Conservation (phyloP, 371 early-diverging fungal genomes). For the Lichtheimia corymbifera region DNA sequence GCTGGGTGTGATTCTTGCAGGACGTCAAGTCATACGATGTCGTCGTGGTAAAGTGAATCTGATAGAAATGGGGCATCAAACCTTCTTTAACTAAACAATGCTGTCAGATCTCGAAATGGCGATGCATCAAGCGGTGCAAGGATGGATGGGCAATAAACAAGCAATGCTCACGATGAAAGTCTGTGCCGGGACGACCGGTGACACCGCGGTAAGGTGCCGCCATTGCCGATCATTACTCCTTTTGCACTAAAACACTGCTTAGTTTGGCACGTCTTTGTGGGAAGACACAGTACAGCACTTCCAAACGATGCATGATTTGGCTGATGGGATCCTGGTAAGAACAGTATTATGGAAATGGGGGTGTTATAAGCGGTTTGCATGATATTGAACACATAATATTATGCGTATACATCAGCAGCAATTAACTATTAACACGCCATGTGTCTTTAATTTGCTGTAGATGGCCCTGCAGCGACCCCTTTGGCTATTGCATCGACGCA, state of each 20-base stretch:
- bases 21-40: slow-evolving; percentile 10
- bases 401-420: not conserved
- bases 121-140: slow-evolving; percentile 2
- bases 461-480: slow-evolving; percentile 37
- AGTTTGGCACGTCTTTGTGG: slow-evolving; percentile 8
- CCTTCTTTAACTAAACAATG: not conserved
- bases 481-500: slow-evolving; percentile 23
- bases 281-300: slow-evolving; percentile 15
- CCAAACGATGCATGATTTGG: slow-evolving; percentile 24
- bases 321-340: slow-evolving; percentile 40
- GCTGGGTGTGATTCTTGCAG: slow-evolving; percentile 3
- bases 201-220: slow-evolving; percentile 20
- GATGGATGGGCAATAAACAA: not conserved
- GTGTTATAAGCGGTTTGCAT: too few species aligned
- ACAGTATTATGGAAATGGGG: too few species aligned
- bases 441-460: slow-evolving; percentile 16
- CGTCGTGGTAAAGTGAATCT: slow-evolving; percentile 23
- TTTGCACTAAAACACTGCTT: not conserved
- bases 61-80: not conserved
- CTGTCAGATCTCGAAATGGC: slow-evolving; percentile 1
- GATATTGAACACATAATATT: too few species aligned
- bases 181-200: slow-evolving; percentile 25
- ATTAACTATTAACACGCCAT: not conserved
- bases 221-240: slow-evolving; percentile 9
- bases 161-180: slow-evolving; percentile 12